These are phyloP conservation scores for Prunus persica DNA, from an alignment of 306 rosid species.

Conservation along the genomic window DNA sequence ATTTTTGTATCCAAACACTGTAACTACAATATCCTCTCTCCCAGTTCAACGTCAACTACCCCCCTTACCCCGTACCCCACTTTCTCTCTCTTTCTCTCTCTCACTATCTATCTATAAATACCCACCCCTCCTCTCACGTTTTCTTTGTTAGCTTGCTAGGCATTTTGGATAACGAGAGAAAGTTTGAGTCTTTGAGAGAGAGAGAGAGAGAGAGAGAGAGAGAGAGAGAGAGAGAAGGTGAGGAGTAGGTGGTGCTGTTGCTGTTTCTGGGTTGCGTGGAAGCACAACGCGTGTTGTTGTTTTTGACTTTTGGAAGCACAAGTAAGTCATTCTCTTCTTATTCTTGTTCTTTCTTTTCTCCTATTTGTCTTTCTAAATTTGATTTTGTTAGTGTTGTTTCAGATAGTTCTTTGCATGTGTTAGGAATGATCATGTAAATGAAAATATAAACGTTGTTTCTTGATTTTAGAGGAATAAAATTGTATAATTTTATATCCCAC, in stretches of 20 bases:
- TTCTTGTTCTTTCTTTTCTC: background rate
- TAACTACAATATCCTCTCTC: conserved; percentile 1
- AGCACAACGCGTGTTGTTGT: background rate
- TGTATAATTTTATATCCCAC: background rate
- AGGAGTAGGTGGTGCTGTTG: conserved; percentile 12
- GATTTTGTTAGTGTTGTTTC: background rate
- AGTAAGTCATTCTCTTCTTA: conserved; percentile 7
- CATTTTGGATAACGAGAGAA: conserved; percentile 13
- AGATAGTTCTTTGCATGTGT: background rate
- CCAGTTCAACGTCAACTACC: conserved; percentile 32
- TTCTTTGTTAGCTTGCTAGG: conserved; percentile 20
- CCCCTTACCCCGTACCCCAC: background rate
- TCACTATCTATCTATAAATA: conserved; percentile 39
- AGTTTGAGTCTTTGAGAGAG: conserved; percentile 12
- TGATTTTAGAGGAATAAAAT: background rate
- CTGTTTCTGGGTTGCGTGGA: background rate
- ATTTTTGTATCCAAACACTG: background rate
- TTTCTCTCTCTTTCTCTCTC: background rate
- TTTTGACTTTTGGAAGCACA: background rate
- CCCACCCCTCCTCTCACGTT: conserved; percentile 9
- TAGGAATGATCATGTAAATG: background rate
- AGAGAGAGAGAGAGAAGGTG: conserved; percentile 18
- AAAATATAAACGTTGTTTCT: background rate
- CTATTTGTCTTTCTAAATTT: background rate
- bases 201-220: conserved; percentile 25